Percentiles rank a stretch among this genome's conserved stretches.
These are phyloP conservation scores for Quercus phellos DNA, from an alignment of 331 rosid species.

Conservation along the genomic window DNA sequence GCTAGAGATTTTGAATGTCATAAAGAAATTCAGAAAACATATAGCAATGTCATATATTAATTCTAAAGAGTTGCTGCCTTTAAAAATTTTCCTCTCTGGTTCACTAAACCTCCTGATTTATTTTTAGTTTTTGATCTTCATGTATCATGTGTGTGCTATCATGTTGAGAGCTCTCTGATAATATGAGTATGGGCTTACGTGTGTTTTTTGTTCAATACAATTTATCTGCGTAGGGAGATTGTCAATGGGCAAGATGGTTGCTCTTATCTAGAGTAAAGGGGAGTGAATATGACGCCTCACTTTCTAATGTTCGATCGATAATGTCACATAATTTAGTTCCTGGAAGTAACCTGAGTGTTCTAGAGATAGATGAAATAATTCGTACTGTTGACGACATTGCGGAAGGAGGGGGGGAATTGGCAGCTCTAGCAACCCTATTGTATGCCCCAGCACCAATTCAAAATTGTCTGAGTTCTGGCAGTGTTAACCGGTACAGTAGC, in stretches of 20 bases:
- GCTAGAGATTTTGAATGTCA: background rate
- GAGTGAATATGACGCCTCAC: conserved; percentile 77
- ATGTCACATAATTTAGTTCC: conserved; percentile 59
- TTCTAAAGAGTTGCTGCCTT: background rate
- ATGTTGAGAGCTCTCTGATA: background rate
- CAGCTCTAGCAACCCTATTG: conserved; percentile 91
- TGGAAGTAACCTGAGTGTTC: conserved; percentile 52
- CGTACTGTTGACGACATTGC: conserved; percentile 92
- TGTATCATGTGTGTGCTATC: background rate
- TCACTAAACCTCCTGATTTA: background rate
- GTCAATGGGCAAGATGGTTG: conserved; percentile 95
- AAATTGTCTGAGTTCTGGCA: conserved; percentile 77
- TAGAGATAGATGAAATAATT: conserved; percentile 75
- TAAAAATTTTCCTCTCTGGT: background rate
- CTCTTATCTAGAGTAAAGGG: conserved; percentile 79
- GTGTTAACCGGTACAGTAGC: conserved; percentile 67
- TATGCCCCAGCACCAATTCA: conserved; percentile 72
- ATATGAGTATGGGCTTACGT: conserved; percentile 3
- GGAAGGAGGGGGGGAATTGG: conserved; percentile 97
- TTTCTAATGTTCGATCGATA: conserved; percentile 76
- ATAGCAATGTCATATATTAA: background rate
- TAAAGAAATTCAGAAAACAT: background rate
- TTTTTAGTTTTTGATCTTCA: background rate
- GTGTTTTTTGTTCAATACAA: conserved; percentile 21
- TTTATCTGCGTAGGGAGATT: conserved; percentile 63